Base-by-base conservation (phyloP, 1,139 yeast species). In the Scheffersomyces titani region DNA sequence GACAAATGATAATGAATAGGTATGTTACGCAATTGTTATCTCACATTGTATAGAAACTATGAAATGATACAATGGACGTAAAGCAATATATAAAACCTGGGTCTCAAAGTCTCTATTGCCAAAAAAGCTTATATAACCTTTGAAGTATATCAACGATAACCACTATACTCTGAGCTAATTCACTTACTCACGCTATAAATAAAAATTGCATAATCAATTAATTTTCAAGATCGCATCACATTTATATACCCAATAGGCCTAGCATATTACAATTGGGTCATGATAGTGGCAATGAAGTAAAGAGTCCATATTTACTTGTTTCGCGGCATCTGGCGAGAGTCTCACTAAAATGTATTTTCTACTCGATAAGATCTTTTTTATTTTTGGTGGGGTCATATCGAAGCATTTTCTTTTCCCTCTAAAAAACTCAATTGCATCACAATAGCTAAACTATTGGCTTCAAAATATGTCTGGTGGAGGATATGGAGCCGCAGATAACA, bases 1-100 rank as follows among this genome's bases (percentile, higher is more conserved):
- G 16, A 5, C 40, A 3, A 30, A 7, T 30, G 16, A 5, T 56
- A 54, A 56, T 49, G 59, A 56, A 22, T 56, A 56, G 22, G 59
- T 44, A 52, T 2, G 40, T 2, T 30, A 30, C 16, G 2, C 40
- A 30, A 24, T 30, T 30, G 40, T 16, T 30, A 30, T 30, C 4
- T 30, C 40, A 30, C 6, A 30, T 30, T 30, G 40, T 30, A 30
- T 16, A 16, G 16, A 22, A 22, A 3, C 40, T 30, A 3, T 30
- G 40, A 30, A 30, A 11, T 30, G 13, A 30, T 30, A 30, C 13
- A 9, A 9, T 2, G 11, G 16, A 6, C n/a, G n/a, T n/a, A n/a
- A n/a, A n/a, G n/a, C n/a, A n/a, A n/a, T n/a, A n/a, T n/a, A n/a
- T n/a, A n/a, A n/a, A n/a, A n/a, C n/a, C n/a, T n/a, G n/a, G n/a